Conservation (phyloP, 1,284 basidiomycete species). For the Fomitopsis palustris region DNA sequence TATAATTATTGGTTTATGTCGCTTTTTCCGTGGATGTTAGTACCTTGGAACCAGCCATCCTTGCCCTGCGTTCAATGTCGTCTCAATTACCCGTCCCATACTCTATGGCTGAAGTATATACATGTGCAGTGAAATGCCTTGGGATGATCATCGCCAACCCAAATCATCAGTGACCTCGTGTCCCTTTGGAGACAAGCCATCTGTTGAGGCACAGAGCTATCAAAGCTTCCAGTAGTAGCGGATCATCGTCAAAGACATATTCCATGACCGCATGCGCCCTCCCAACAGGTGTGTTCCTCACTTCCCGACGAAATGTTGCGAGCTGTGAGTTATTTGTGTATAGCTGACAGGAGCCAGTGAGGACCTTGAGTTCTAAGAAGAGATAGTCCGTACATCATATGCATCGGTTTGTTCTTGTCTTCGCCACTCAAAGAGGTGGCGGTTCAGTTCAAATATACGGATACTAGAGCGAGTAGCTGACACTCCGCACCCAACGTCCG, state of each 20-base stretch:
- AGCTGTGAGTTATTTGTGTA: constrained; percentile 41
- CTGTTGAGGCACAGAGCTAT: constrained; percentile 68
- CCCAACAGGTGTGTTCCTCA: constrained; percentile 49
- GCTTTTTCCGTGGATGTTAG: background rate
- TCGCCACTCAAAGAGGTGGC: constrained; percentile 59
- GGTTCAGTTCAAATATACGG: constrained; percentile 55
- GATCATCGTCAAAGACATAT: constrained; percentile 58
- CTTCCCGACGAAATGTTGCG: constrained; percentile 53
- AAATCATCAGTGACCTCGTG: constrained; percentile 5
- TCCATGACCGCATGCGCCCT: constrained; percentile 58
- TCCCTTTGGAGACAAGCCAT: constrained; percentile 61
- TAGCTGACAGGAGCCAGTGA: constrained; percentile 32
- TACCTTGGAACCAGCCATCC: background rate
- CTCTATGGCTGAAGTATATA: background rate
- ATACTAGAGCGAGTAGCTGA: constrained; percentile 35
- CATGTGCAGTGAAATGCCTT: background rate
- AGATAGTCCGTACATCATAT: constrained; percentile 50
- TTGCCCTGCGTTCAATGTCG: background rate
- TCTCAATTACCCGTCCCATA: background rate
- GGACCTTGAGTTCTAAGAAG: background rate
- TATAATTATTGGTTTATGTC: constrained; percentile 11
- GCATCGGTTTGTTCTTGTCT: constrained; percentile 41
- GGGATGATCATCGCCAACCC: no score
- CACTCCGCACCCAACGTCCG: background rate
- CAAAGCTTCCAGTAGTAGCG: constrained; percentile 58